Base-by-base conservation (phyloP, 2,329 filamentous ascomycete species). In the Neofusicoccum ribis region DNA sequence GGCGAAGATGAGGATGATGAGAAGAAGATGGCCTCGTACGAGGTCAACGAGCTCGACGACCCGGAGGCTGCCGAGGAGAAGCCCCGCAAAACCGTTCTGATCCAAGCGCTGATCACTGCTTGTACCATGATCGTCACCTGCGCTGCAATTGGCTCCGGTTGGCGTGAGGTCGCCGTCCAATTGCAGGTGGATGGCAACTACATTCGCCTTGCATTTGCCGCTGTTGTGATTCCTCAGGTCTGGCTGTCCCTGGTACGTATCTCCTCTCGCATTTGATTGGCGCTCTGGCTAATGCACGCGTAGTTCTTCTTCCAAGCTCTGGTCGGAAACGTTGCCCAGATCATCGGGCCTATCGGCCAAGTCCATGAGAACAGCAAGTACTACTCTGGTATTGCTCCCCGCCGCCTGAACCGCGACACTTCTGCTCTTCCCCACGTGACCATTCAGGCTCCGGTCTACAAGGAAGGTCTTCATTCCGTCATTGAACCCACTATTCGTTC, bases 401-500 rank as follows among this genome's bases (percentile, higher is more conserved):
- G 71, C 58, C 78, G 79, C 37, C 70, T 79, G n/a, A 72, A 73
- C 14, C 72, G 72, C 49, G 74, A 75, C 63, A 70, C 69, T 36
- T 72, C 66, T 65, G 67, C 69, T 20, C 74, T 81, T 11, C 82
- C 81, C 39, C 83, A 82, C 69, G 79, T 85, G 66, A 94, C 91
- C n/a, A 79, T 80, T 34, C 77, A 80, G 61, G 73, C 75, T 66
- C 78, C 78, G 1, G 77, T 79, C 49, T 80, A 79, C 74, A 80
- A 79, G 69, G 78, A 80, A 69, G 77, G 77, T 68, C 73, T 80
- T 15, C 64, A 68, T 41, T 68, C 70, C 63, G 78, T 96, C 76
- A 93, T 93, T 71, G 85, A 84, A 20, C 91, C 91, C 7, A 94
- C 91, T 0, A 86, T 93, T 71, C 88, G 87, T 72, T 93, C 90